Percentiles rank a stretch among this genome's conserved stretches.
Conservation (phyloP, 1,284 basidiomycete species). For the Pseudozyma pruni region DNA sequence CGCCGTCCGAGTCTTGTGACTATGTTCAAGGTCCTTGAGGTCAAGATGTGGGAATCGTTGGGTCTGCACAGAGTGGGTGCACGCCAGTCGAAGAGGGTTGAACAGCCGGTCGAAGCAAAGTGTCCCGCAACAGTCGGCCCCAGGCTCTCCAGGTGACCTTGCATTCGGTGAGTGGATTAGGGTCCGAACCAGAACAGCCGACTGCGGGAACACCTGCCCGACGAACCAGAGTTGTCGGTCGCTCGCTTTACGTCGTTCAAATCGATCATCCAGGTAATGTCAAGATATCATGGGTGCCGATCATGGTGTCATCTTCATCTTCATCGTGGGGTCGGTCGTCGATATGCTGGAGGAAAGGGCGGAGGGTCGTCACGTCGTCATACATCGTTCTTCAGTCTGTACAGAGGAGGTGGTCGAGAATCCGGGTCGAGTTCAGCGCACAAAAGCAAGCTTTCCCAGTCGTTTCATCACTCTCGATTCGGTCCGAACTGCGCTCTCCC, state of each 20-base stretch:
- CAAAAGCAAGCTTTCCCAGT: constrained; percentile 37
- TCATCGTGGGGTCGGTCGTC: constrained; percentile 1
- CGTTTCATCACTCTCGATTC: constrained; percentile 42
- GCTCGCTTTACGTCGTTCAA: constrained; percentile 9
- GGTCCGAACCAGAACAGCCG: constrained; percentile 52
- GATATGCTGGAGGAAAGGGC: too few relatives aligned
- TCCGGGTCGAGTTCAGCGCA: constrained; percentile 38
- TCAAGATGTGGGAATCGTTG: constrained; percentile 7
- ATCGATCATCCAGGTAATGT: neutral
- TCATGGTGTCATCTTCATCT: constrained; percentile 4
- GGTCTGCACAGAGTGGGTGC: constrained; percentile 4
- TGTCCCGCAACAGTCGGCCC: constrained; percentile 18
- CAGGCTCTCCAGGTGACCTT: constrained; percentile 53
- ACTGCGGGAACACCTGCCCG: constrained; percentile 17
- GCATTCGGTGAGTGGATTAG: constrained; percentile 18
- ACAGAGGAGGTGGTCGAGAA: constrained; percentile 13
- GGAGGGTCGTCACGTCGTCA: constrained; percentile 15
- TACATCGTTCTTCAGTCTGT: constrained; percentile 28
- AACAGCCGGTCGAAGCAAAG: constrained; percentile 31
- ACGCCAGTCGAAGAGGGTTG: constrained; percentile 28
- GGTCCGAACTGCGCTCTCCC: neutral
- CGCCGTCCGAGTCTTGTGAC: neutral
- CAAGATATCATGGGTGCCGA: too few relatives aligned
- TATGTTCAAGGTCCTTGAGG: constrained; percentile 12
- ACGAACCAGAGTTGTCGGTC: constrained; percentile 13